Percentiles rank a stretch among this genome's conserved stretches.
Conservation (phyloP, 495 filamentous ascomycete genomes). For the Aspergillus nidulans region DNA sequence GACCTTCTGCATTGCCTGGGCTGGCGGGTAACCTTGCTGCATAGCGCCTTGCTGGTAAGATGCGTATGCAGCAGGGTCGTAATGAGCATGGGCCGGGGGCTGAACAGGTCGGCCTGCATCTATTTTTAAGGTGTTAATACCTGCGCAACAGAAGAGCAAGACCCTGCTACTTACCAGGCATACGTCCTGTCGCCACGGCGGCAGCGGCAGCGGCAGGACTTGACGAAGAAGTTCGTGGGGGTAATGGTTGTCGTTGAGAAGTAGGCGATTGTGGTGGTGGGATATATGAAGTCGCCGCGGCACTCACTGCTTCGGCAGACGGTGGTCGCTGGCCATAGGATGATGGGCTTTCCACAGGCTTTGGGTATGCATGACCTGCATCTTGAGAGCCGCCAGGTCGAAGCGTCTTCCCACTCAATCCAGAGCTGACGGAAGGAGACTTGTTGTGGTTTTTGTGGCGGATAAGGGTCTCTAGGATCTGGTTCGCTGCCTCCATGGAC, state of each 20-base stretch:
- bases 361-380: slow-evolving; percentile 42
- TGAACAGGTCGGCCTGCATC: slow-evolving; percentile 35
- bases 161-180: slow-evolving; percentile 29
- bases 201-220: slow-evolving; percentile 32
- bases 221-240: slow-evolving; percentile 33
- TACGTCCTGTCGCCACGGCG: slow-evolving; percentile 32
- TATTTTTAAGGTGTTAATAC: slow-evolving; percentile 11
- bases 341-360: slow-evolving; percentile 44
- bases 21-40: slow-evolving; percentile 17
- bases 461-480: slow-evolving; percentile 62
- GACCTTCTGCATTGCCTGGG: slow-evolving; percentile 27
- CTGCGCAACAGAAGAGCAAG: slow-evolving; percentile 5
- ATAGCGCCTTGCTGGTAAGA: slow-evolving; percentile 44
- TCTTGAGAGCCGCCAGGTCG: slow-evolving; percentile 50
- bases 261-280: slow-evolving; percentile 43
- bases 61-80: slow-evolving; percentile 71
- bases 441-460: slow-evolving; percentile 45
- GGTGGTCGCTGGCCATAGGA: slow-evolving; percentile 42
- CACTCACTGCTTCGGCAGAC: slow-evolving; percentile 43
- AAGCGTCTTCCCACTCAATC: slow-evolving; percentile 62
- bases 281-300: slow-evolving; percentile 42
- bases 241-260: slow-evolving; percentile 30
- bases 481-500: slow-evolving; percentile 95
- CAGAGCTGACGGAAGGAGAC: slow-evolving; percentile 44
- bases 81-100: slow-evolving; percentile 55